phyloP scores from a whole-genome alignment of 306 rosid species.

The Vigna radiata region DNA sequence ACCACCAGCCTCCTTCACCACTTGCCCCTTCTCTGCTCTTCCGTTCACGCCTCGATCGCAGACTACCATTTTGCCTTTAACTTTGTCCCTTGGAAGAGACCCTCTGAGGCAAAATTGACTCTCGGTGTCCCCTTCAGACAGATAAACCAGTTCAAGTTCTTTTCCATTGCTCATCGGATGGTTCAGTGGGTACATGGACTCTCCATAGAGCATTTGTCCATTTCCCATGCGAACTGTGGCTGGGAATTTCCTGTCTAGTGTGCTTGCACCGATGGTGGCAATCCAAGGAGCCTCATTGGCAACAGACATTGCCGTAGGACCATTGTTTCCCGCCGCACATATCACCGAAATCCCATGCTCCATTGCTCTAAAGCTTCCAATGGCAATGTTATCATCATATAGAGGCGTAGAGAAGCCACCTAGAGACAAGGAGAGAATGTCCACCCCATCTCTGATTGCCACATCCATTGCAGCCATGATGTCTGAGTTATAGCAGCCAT shows the following conservation, averaged over 20 bases:
- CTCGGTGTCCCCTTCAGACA: conserved; percentile 53
- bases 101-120: conserved; percentile 77
- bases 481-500: conserved; percentile 91
- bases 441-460: conserved; percentile 86
- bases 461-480: conserved; percentile 88
- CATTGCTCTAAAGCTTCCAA: conserved; percentile 88
- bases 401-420: conserved; percentile 87
- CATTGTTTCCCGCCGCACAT: conserved; percentile 91
- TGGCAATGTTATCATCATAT: conserved; percentile 80
- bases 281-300: conserved; percentile 98
- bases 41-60: conserved; percentile 91
- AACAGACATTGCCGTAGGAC: conserved; percentile 80
- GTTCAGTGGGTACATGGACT: conserved; percentile 75
- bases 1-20: conserved; percentile 89
- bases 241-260: conserved; percentile 79
- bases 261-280: conserved; percentile 85
- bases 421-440: conserved; percentile 81
- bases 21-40: conserved; percentile 90
- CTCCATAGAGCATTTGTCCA: conserved; percentile 72
- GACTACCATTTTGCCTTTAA: conserved; percentile 78
- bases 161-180: conserved; percentile 35
- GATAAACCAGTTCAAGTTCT: conserved; percentile 70
- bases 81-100: conserved; percentile 79
- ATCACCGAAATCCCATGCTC: conserved; percentile 83
- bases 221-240: conserved; percentile 70